Evolutionary conservation across 106 monocot genomes (phyloP).

Genomic region (Triglochin maritima): DNA sequence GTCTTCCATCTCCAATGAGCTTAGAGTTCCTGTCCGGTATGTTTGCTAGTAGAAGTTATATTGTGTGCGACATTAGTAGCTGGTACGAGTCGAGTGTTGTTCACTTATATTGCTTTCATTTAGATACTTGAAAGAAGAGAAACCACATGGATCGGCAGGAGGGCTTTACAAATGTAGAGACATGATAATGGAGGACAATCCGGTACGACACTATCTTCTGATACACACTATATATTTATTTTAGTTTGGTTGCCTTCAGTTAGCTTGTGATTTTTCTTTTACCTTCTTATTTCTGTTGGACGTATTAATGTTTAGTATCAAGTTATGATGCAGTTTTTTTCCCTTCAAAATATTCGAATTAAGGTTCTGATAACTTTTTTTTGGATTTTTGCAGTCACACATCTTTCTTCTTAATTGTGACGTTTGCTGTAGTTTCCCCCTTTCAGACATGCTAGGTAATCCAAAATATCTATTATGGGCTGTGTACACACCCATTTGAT

Average conservation of each 20-base stretch:
- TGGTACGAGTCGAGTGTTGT: too few species aligned
- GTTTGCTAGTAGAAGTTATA: conserved; percentile 1
- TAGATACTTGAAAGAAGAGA: conserved; percentile 91
- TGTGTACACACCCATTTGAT: too few species aligned
- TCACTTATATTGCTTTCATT: not conserved
- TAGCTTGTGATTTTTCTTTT: too few species aligned
- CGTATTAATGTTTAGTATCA: not conserved
- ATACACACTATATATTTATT: not conserved
- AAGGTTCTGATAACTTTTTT: too few species aligned
- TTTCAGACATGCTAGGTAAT: conserved; percentile 81
- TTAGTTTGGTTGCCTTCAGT: not conserved
- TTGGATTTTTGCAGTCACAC: conserved; percentile 55
- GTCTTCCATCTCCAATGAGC: conserved; percentile 86
- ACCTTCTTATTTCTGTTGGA: too few species aligned
- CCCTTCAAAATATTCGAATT: too few species aligned
- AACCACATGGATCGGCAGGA: conserved; percentile 90
- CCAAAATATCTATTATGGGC: not conserved
- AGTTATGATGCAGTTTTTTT: not conserved
- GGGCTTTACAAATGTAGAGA: conserved; percentile 84
- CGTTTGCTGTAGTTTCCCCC: conserved; percentile 93
- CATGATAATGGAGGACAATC: conserved; percentile 83
- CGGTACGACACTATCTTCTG: conserved; percentile 24
- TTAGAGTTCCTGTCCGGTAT: conserved; percentile 82
- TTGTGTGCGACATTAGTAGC: not conserved
- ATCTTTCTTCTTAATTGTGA: conserved; percentile 96